phyloP scores from a whole-genome alignment of 805 yeast species.

The Candida loeiensis region DNA sequence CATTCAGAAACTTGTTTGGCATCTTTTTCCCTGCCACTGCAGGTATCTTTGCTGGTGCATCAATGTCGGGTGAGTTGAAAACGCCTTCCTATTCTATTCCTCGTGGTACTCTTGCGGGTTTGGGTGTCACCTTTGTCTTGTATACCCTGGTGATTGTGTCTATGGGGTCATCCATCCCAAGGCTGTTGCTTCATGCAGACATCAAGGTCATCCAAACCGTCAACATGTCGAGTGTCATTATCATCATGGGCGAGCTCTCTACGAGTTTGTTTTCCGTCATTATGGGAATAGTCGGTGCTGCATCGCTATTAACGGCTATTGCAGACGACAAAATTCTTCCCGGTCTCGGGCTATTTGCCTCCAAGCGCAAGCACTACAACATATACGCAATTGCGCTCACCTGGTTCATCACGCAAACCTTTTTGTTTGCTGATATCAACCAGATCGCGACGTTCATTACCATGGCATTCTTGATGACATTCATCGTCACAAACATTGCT shows the following conservation, averaged over 20 bases:
- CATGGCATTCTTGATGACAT: slow-evolving; percentile 96
- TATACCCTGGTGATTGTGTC: slow-evolving; percentile 79
- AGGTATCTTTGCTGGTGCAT: slow-evolving; percentile 97
- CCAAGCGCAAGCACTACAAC: slow-evolving; percentile 50
- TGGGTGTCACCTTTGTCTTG: slow-evolving; percentile 68
- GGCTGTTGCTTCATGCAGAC: slow-evolving; percentile 72
- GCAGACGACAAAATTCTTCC: slow-evolving; percentile 89
- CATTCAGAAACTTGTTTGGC: slow-evolving; percentile 83
- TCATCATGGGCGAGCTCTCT: slow-evolving; percentile 85
- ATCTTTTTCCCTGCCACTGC: slow-evolving; percentile 98
- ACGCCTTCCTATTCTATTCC: slow-evolving; percentile 91
- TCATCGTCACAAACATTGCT: slow-evolving; percentile 89
- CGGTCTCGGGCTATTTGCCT: slow-evolving; percentile 54
- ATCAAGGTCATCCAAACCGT: slow-evolving; percentile 84
- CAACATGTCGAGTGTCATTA: slow-evolving; percentile 61
- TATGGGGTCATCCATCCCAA: slow-evolving; percentile 76
- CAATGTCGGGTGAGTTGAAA: slow-evolving; percentile 92
- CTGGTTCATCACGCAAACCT: slow-evolving; percentile 79
- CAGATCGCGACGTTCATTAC: slow-evolving; percentile 93
- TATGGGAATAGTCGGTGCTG: slow-evolving; percentile 95
- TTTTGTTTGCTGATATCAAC: slow-evolving; percentile 85
- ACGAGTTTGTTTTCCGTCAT: slow-evolving; percentile 90
- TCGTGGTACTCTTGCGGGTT: slow-evolving; percentile 85
- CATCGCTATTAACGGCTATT: slow-evolving; percentile 85
- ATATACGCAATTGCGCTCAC: slow-evolving; percentile 65